Conservation (phyloP, 805 yeast species). For the Ogataea nonfermentans region DNA sequence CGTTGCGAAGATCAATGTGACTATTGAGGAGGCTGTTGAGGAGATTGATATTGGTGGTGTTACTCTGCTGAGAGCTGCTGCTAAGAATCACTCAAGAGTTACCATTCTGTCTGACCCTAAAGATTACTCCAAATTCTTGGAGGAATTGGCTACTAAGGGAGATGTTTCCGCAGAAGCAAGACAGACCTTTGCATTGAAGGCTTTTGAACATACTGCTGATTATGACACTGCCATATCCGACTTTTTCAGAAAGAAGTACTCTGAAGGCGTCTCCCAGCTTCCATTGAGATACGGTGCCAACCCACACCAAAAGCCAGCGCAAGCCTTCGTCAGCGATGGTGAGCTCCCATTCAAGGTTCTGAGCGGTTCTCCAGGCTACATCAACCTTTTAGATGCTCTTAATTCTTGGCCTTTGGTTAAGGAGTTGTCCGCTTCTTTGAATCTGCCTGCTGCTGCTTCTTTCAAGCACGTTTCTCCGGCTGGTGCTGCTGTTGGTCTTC, state of each 20-base stretch:
- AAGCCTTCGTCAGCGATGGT: conserved; percentile 85
- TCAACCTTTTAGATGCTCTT: conserved; percentile 92
- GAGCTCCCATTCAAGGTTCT: conserved; percentile 92
- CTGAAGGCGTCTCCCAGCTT: conserved; percentile 85
- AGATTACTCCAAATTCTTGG: conserved; percentile 84
- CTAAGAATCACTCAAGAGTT: conserved; percentile 96
- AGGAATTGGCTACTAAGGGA: conserved; percentile 66
- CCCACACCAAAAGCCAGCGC: conserved; percentile 99
- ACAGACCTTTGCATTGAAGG: conserved; percentile 88
- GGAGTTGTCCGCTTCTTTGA: conserved; percentile 90
- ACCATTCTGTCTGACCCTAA: conserved; percentile 92
- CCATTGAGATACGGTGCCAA: conserved; percentile 98
- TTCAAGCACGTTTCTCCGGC: conserved; percentile 99
- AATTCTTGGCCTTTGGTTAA: conserved; percentile 99
- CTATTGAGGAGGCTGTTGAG: conserved; percentile 96
- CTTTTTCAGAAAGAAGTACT: conserved; percentile 95
- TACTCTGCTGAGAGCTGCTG: conserved; percentile 95
- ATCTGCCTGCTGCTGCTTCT: conserved; percentile 97
- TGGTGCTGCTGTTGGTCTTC: conserved; percentile 97
- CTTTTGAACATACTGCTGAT: conserved; percentile 97
- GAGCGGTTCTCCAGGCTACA: conserved; percentile 95
- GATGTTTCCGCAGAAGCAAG: conserved; percentile 71
- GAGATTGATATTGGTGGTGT: conserved; percentile 99
- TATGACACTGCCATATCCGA: conserved; percentile 95
- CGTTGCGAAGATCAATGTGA: conserved; percentile 90